Base-by-base conservation (phyloP, 2,329 filamentous ascomycete genomes). In the Septoria linicola region DNA sequence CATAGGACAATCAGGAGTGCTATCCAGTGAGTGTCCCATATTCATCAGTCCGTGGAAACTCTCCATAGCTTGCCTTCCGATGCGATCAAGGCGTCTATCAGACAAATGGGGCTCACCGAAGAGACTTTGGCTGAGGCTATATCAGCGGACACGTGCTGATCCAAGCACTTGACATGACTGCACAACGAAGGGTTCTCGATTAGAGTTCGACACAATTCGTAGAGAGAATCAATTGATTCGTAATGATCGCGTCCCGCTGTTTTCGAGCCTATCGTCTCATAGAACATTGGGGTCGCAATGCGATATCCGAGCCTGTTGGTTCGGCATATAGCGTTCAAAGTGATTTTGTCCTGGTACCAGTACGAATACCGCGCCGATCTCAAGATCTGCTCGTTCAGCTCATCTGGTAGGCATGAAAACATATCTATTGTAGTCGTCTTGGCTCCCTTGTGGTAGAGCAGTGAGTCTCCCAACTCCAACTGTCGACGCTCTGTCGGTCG, bases 381-480 rank as follows among this genome's bases (percentile, higher is more conserved):
- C 5, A 49, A 1, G 11, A 49, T 35, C 8, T 42, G 37, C n/a
- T 41, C 46, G 14, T 49, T 41, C 17, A 49, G 36, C 46, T 49
- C 46, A 14, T 49, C 46, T 19, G 46, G 46, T 3, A 49, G 19
- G 17, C 16, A 19, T 10, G 37, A 17, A 23, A 49, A 49, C 46
- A 49, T 49, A 4, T 7, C n/a, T 14, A n/a, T n/a, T n/a, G n/a
- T n/a, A n/a, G n/a, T n/a, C n/a, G n/a, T n/a, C n/a, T n/a, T n/a
- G n/a, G n/a, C n/a, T n/a, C n/a, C n/a, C n/a, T n/a, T n/a, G n/a
- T n/a, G n/a, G n/a, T n/a, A n/a, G n/a, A n/a, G n/a, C n/a, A n/a
- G n/a, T 36, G 14, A 36, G 3, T 8, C 7, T 36, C n/a, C 19
- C 27, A 30, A 13, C 27, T 30, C 13, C 34, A 2, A n/a, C 8